phyloP scores from a whole-genome alignment of 768 basidiomycete species.

The Lentinula sp. region DNA sequence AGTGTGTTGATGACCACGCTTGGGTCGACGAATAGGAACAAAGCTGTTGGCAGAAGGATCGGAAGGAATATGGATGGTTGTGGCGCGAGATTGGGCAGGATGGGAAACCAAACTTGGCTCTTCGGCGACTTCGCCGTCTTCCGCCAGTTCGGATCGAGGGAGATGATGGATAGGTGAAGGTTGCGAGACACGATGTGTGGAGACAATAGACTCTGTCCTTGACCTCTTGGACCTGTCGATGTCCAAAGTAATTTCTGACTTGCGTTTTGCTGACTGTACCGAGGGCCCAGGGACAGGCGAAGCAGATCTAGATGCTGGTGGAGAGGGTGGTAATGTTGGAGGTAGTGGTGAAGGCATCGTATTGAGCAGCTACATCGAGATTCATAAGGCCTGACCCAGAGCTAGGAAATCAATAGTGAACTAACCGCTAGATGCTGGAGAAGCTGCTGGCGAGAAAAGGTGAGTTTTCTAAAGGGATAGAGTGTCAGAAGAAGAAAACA shows the following conservation, averaged over 20 bases:
- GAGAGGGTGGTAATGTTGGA: slow-evolving; percentile 43
- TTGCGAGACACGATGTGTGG: background rate
- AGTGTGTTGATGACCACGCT: slow-evolving; percentile 44
- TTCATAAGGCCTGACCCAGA: slow-evolving; percentile 5
- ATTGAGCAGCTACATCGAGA: slow-evolving; percentile 32
- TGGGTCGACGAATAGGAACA: slow-evolving; percentile 63
- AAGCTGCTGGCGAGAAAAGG: slow-evolving; percentile 36
- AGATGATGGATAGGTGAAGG: slow-evolving; percentile 16
- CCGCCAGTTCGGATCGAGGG: slow-evolving; percentile 37
- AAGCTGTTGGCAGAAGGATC: slow-evolving; percentile 19
- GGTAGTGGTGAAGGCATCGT: slow-evolving; percentile 35
- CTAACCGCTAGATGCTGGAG: slow-evolving; percentile 41
- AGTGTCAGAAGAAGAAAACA: background rate
- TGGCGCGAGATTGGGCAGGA: slow-evolving; percentile 12
- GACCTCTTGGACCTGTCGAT: slow-evolving; percentile 41
- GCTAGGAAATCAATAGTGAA: slow-evolving; percentile 7
- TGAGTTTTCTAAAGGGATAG: background rate
- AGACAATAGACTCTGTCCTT: slow-evolving; percentile 25
- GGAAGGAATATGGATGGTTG: slow-evolving; percentile 15
- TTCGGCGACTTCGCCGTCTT: slow-evolving; percentile 51
- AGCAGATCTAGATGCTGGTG: slow-evolving; percentile 41
- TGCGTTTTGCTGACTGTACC: slow-evolving; percentile 33
- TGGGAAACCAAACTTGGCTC: slow-evolving; percentile 24
- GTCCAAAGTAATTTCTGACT: slow-evolving; percentile 31
- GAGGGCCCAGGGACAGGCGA: slow-evolving; percentile 34